phyloP scores from a whole-genome alignment of 2,329 filamentous ascomycete species.

The Colletotrichum acutatum region DNA sequence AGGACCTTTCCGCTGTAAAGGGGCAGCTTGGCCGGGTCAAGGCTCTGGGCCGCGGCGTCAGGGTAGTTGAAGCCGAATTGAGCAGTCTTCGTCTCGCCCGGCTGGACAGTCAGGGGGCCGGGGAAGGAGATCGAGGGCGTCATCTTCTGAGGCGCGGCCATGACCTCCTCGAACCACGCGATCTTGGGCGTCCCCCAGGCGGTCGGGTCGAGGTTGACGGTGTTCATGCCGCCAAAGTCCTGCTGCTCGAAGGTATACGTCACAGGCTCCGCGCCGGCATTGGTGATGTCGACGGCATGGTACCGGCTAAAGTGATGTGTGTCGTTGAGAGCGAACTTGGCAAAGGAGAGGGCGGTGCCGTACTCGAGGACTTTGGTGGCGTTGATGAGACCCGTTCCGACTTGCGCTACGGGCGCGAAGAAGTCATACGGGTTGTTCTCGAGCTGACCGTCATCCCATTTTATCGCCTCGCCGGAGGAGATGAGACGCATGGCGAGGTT shows the following conservation, averaged over 20 bases:
- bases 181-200: constrained; percentile 32
- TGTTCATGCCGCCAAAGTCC: constrained; percentile 40
- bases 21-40: constrained; percentile 41
- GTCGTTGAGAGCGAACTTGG: constrained; percentile 56
- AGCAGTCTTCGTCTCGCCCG: constrained; percentile 17
- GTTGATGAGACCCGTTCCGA: constrained; percentile 54
- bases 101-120: constrained; percentile 5
- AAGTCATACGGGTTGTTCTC: constrained; percentile 34
- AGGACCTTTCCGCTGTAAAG: constrained; percentile 48
- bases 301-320: constrained; percentile 49
- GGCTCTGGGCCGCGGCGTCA: not conserved
- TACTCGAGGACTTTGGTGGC: constrained; percentile 53
- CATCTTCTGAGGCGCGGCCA: constrained; percentile 16
- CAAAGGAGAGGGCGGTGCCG: constrained; percentile 48
- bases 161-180: constrained; percentile 25
- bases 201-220: constrained; percentile 12
- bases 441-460: constrained; percentile 38
- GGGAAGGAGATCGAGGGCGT: constrained; percentile 18
- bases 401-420: constrained; percentile 48
- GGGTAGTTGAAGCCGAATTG: constrained; percentile 30
- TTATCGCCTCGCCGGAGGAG: constrained; percentile 43
- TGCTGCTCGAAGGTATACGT: constrained; percentile 46
- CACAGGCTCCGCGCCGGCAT: constrained; percentile 46
- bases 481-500: constrained; percentile 47
- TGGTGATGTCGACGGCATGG: constrained; percentile 45